Conservation (phyloP, 371 early-diverging fungal genomes). For the Rhizopus arrhizus region DNA sequence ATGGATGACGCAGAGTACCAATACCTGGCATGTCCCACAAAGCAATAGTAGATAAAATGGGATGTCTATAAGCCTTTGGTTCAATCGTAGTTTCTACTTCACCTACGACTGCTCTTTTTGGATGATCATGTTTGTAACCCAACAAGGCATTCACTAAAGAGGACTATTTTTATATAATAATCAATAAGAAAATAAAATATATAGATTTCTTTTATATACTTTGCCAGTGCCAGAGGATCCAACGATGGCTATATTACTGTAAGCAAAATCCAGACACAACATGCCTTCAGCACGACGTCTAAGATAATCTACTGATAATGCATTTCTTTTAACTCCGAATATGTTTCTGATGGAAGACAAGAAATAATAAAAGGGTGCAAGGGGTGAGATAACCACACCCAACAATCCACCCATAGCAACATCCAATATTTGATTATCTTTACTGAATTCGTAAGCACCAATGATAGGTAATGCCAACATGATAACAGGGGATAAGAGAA, state of each 20-base stretch:
- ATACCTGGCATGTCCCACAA: constrained; percentile 43
- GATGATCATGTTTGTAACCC: constrained; percentile 28
- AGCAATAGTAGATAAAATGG: constrained; percentile 22
- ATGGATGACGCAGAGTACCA: constrained; percentile 21
- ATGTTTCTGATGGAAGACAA: constrained; percentile 23
- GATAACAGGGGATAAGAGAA: constrained; percentile 28
- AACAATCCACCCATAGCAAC: constrained; percentile 32
- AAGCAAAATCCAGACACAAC: constrained; percentile 17
- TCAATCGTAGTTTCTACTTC: constrained; percentile 28
- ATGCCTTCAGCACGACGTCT: constrained; percentile 15
- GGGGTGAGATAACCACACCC: constrained; percentile 30
- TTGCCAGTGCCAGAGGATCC: constrained; percentile 42
- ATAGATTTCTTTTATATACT: constrained; percentile 12
- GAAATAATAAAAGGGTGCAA: constrained; percentile 36
- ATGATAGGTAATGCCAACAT: constrained; percentile 36
- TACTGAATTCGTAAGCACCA: constrained; percentile 37
- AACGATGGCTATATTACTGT: constrained; percentile 32
- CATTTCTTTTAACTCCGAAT: constrained; percentile 1
- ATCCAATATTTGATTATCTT: constrained; percentile 9
- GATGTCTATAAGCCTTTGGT: constrained; percentile 30
- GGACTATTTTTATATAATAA: constrained; percentile 21
- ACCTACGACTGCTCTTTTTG: constrained; percentile 29
- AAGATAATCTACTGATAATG: constrained; percentile 19
- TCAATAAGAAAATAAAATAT: background rate
- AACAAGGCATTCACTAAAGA: constrained; percentile 35